phyloP scores from a whole-genome alignment of 352 stramenopile species.

The Saprolegnia parasitica region DNA sequence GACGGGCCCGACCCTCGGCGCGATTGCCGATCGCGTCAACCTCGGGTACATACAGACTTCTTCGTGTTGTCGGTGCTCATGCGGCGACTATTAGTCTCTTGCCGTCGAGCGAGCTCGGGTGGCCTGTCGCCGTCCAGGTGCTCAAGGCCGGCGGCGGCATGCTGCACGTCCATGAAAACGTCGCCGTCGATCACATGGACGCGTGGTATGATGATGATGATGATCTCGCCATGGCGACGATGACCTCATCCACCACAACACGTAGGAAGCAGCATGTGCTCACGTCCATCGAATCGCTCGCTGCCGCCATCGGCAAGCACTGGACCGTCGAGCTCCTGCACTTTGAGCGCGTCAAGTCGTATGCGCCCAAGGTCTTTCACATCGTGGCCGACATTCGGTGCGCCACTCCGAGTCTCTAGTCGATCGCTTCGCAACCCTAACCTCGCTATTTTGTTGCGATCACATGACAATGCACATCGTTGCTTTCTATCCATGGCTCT shows the following conservation, averaged over 20 bases:
- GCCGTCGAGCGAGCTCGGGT: conserved; percentile 92
- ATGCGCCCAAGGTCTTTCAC: conserved; percentile 87
- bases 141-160: conserved; percentile 86
- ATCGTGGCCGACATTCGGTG: conserved; percentile 82
- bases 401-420: not conserved
- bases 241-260: too few relatives aligned
- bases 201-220: conserved; percentile 62
- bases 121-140: conserved; percentile 87
- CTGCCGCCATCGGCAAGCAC: conserved; percentile 39
- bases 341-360: conserved; percentile 89
- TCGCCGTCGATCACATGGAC: conserved; percentile 76
- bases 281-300: conserved; percentile 45
- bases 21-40: conserved; percentile 90
- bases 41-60: conserved; percentile 50
- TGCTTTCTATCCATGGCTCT: too few relatives aligned
- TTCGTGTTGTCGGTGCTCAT: too few relatives aligned
- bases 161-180: conserved; percentile 96
- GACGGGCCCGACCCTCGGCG: conserved; percentile 57
- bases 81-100: conserved; percentile 48
- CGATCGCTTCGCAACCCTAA: too few relatives aligned
- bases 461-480: too few relatives aligned
- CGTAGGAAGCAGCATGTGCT: conserved; percentile 49
- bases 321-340: conserved; percentile 81
- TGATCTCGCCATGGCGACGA: not conserved
- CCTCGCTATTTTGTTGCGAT: too few relatives aligned